phyloP scores from a whole-genome alignment of 306 rosid genomes.

The Sicyos edulis region DNA sequence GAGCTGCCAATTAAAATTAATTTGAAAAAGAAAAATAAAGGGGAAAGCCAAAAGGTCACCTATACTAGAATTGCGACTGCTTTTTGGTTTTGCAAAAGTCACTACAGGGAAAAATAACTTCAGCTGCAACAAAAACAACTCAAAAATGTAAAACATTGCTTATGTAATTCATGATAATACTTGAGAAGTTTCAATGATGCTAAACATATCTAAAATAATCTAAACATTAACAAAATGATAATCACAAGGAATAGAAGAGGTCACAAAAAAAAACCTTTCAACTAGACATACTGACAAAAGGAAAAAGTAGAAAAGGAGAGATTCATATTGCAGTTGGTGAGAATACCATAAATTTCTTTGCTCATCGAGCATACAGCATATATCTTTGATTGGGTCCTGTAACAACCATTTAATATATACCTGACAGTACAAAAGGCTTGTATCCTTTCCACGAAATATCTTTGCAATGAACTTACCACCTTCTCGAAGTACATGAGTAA shows the following conservation, averaged over 20 bases:
- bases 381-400: conserved; percentile 2
- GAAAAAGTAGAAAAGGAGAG: neutral
- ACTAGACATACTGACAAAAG: neutral
- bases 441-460: conserved; percentile 94
- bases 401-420: conserved; percentile 39
- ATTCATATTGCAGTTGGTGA: conserved; percentile 5
- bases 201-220: neutral
- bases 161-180: too few relatives aligned
- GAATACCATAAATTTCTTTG: neutral
- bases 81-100: conserved; percentile 93
- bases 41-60: conserved; percentile 35
- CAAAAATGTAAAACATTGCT: conserved; percentile 10
- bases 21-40: conserved; percentile 1
- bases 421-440: conserved; percentile 92
- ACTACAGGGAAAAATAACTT: conserved; percentile 84
- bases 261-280: neutral
- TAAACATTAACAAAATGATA: neutral
- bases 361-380: neutral
- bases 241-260: neutral
- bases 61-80: conserved; percentile 89
- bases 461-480: conserved; percentile 94
- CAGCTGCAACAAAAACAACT: conserved; percentile 52
- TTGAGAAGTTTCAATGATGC: neutral
- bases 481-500: conserved; percentile 62
- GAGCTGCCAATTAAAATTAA: neutral